Conservation (phyloP, 1,139 yeast species). For the Kurtzmaniella quercitrusa region DNA sequence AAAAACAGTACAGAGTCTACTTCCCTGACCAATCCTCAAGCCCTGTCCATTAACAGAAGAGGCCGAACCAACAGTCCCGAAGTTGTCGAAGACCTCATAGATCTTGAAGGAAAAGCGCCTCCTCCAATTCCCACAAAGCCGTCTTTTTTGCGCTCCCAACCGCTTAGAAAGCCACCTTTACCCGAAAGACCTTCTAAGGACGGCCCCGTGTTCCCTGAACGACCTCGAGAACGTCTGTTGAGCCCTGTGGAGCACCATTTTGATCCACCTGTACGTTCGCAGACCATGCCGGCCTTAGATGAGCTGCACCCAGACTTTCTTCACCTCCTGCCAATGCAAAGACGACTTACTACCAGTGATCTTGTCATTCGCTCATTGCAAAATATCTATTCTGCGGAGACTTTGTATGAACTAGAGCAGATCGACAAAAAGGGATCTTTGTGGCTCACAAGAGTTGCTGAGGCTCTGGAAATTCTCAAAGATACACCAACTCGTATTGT, state of each 20-base stretch:
- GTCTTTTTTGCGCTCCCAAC: conserved; percentile 23
- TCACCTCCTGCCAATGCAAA: neutral
- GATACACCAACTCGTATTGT: conserved; percentile 32
- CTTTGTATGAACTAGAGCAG: conserved; percentile 30
- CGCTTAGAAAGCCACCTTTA: conserved; percentile 21
- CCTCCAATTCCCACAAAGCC: conserved; percentile 44
- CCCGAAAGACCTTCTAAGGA: conserved; percentile 12
- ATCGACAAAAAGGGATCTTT: conserved; percentile 44
- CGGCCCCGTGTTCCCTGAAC: conserved; percentile 5
- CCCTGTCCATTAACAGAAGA: neutral
- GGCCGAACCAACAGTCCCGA: neutral
- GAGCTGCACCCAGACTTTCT: conserved; percentile 4
- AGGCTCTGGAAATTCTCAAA: conserved; percentile 35
- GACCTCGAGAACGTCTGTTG: conserved; percentile 6
- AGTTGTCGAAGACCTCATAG: conserved; percentile 26
- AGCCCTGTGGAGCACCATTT: conserved; percentile 1
- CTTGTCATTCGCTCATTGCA: neutral
- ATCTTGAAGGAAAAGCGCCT: conserved; percentile 27
- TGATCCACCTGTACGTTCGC: neutral
- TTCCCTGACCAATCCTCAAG: neutral
- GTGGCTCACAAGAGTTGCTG: conserved; percentile 45
- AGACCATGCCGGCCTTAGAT: conserved; percentile 1
- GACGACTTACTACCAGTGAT: neutral
- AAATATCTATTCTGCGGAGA: conserved; percentile 5
- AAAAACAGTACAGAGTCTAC: conserved; percentile 6